Conservation (phyloP, 2,329 filamentous ascomycete species). For the Pezicula neosporulosa region DNA sequence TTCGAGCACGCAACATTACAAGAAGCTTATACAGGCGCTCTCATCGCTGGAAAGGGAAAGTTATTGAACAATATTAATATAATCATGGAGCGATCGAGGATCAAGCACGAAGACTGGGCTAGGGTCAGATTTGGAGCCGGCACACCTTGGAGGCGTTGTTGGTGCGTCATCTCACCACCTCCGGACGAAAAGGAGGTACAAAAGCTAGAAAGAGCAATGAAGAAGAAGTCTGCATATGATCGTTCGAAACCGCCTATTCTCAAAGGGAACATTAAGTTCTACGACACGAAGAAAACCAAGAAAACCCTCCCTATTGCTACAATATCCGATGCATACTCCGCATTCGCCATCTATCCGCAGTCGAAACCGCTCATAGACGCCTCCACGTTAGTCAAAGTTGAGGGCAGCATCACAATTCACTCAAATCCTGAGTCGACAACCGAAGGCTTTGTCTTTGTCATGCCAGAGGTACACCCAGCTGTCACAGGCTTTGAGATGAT, state of each 20-base stretch:
- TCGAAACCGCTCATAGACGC: conserved; percentile 91
- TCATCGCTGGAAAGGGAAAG: conserved; percentile 94
- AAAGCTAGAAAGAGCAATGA: conserved; percentile 77
- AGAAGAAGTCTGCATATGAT: conserved; percentile 80
- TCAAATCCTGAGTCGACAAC: conserved; percentile 71
- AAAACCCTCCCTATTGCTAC: conserved; percentile 88
- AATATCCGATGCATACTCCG: conserved; percentile 84
- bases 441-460: conserved; percentile 95
- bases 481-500: conserved; percentile 95
- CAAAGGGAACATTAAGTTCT: conserved; percentile 92
- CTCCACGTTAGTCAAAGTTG: conserved; percentile 90
- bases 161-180: conserved; percentile 89
- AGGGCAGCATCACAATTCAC: conserved; percentile 87
- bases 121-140: conserved; percentile 93
- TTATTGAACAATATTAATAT: conserved; percentile 82
- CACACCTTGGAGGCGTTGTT: conserved; percentile 93
- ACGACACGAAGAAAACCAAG: conserved; percentile 86
- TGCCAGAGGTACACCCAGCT: conserved; percentile 92
- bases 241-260: conserved; percentile 62
- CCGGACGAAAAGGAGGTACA: conserved; percentile 90
- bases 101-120: conserved; percentile 87
- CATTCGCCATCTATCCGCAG: conserved; percentile 94
- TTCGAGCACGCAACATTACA: conserved; percentile 91
- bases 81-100: conserved; percentile 78
- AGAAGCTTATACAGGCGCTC: conserved; percentile 92